Percentiles rank a stretch among this genome's conserved stretches.
Evolutionary conservation across 768 basidiomycete species (phyloP).

Genomic region (Tulasnella sp.): DNA sequence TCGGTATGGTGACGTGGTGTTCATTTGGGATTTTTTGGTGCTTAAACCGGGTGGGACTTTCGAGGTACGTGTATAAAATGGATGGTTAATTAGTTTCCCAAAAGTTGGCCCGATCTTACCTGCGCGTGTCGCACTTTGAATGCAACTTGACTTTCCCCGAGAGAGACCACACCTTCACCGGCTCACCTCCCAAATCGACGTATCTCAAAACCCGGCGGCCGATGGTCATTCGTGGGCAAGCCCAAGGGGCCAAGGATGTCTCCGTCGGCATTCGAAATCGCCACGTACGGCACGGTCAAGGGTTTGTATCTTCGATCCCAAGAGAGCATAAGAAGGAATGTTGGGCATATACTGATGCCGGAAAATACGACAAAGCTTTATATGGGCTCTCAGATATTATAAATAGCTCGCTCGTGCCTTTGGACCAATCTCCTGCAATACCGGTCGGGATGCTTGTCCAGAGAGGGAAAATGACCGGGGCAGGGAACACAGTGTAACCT

Average conservation of each 20-base stretch:
- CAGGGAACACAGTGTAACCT: no score
- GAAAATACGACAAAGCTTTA: no score
- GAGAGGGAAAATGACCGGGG: no score
- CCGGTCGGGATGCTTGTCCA: no score
- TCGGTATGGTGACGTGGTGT: slow-evolving; percentile 25
- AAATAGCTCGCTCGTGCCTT: no score
- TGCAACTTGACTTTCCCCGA: slow-evolving; percentile 74
- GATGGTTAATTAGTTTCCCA: no score
- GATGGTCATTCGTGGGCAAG: slow-evolving; percentile 8
- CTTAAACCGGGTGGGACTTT: slow-evolving; percentile 72
- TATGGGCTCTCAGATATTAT: no score
- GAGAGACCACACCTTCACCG: slow-evolving; percentile 31
- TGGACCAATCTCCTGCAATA: no score
- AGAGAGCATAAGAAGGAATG: no score
- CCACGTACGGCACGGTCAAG: background rate
- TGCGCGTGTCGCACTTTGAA: slow-evolving; percentile 46
- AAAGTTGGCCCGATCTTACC: no score
- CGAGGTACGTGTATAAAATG: slow-evolving; percentile 56
- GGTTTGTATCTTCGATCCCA: no score
- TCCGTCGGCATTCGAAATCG: background rate
- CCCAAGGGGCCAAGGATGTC: background rate
- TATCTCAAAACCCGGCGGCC: background rate
- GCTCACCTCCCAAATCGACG: background rate
- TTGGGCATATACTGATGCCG: no score
- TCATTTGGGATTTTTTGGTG: slow-evolving; percentile 36